Evolutionary conservation across 2,329 filamentous ascomycete genomes (phyloP).

Genomic region (Cladophialophora carrionii): DNA sequence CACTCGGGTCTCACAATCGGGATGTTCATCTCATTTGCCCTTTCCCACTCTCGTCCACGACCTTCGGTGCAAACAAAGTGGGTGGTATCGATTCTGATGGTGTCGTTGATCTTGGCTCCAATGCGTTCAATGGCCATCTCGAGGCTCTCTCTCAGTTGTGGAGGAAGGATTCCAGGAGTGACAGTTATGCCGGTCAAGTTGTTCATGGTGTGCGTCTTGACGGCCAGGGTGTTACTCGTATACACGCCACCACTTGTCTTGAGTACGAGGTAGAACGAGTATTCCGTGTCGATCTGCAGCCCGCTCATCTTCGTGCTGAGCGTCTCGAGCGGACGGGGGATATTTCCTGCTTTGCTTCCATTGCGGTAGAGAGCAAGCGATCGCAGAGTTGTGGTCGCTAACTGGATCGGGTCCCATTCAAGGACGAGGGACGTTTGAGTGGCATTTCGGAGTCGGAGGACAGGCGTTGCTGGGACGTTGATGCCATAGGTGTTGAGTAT

Average conservation of each 20-base stretch:
- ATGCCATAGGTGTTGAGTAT: constrained; percentile 88
- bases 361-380: constrained; percentile 92
- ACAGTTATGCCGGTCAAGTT: constrained; percentile 94
- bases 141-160: constrained; percentile 71
- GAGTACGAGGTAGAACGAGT: constrained; percentile 89
- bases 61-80: constrained; percentile 98
- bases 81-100: constrained; percentile 93
- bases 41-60: constrained; percentile 87
- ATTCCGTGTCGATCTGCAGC: constrained; percentile 93
- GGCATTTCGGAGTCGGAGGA: constrained; percentile 90
- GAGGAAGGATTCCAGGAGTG: constrained; percentile 82
- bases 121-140: constrained; percentile 79
- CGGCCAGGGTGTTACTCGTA: constrained; percentile 77
- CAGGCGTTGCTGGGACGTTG: constrained; percentile 72
- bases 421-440: constrained; percentile 98
- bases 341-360: constrained; percentile 93
- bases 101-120: constrained; percentile 87
- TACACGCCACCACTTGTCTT: constrained; percentile 88
- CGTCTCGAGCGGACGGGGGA: constrained; percentile 83
- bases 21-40: constrained; percentile 96
- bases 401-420: constrained; percentile 93
- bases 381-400: constrained; percentile 88
- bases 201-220: constrained; percentile 98
- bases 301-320: constrained; percentile 96
- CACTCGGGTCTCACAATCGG: constrained; percentile 96